phyloP scores from a whole-genome alignment of 2,329 filamentous ascomycete genomes.

The Zymoseptoria pseudotritici region DNA sequence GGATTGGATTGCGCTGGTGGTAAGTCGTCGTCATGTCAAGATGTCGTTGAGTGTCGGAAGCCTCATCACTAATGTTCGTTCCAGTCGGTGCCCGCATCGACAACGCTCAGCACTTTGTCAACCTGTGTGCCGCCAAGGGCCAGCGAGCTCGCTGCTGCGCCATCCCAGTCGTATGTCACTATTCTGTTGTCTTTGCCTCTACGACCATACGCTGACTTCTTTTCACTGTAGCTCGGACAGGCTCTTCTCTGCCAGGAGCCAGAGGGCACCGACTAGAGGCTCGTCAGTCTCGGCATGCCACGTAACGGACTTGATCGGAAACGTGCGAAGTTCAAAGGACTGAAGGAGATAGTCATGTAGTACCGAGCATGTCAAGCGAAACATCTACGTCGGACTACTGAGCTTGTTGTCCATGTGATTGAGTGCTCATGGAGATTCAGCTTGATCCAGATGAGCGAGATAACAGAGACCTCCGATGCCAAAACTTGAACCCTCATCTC shows the following conservation, averaged over 20 bases:
- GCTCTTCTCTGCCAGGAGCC: not conserved
- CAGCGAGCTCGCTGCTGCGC: not conserved
- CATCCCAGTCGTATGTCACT: not conserved
- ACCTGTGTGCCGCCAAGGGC: not conserved
- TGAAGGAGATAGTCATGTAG: too few species aligned
- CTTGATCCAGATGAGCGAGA: too few species aligned
- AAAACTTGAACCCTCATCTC: too few species aligned
- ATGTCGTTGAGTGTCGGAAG: not conserved
- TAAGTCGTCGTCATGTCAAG: not conserved
- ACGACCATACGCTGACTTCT: not conserved
- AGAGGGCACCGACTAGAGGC: not conserved
- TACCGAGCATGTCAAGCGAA: too few species aligned
- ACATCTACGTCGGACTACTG: too few species aligned
- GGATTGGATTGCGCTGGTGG: not conserved
- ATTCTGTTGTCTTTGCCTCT: not conserved
- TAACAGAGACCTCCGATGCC: too few species aligned
- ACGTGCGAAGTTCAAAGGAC: too few species aligned
- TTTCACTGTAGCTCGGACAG: not conserved
- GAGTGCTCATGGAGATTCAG: too few species aligned
- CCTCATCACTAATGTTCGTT: not conserved
- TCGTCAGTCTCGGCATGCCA: too few species aligned
- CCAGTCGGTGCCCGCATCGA: not conserved
- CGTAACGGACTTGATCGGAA: too few species aligned
- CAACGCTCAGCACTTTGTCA: not conserved
- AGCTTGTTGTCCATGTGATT: too few species aligned